Evolutionary conservation across 306 rosid genomes (phyloP).

Genomic region (Castanea sativa): DNA sequence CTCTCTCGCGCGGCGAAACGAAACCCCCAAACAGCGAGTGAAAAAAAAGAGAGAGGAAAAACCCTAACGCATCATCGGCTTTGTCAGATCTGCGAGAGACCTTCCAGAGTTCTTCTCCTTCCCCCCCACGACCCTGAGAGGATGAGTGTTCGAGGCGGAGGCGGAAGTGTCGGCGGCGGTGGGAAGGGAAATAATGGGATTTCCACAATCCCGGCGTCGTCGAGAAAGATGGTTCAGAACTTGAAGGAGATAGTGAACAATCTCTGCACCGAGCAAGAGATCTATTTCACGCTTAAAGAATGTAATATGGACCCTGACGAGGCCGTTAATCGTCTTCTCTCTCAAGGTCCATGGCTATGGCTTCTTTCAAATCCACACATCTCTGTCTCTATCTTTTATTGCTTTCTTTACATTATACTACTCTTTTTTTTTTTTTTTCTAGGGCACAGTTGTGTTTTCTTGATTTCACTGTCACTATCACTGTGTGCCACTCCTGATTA

Average conservation of each 20-base stretch:
- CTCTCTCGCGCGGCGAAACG: conserved; percentile 56
- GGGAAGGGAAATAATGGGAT: conserved; percentile 54
- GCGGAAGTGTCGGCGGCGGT: conserved; percentile 37
- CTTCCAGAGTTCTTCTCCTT: no score
- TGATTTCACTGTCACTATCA: no score
- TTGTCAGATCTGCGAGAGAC: conserved; percentile 44
- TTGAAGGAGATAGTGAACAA: conserved; percentile 85
- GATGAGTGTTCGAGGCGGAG: conserved; percentile 69
- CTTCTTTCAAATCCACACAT: background rate
- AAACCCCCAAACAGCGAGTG: conserved; percentile 35
- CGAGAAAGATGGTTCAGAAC: conserved; percentile 90
- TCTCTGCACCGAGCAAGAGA: conserved; percentile 80
- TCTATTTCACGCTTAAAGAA: conserved; percentile 87
- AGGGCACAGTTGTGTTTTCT: no score
- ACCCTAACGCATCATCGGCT: conserved; percentile 5
- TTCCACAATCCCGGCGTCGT: conserved; percentile 72
- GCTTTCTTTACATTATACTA: background rate
- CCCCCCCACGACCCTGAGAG: background rate
- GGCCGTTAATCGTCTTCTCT: conserved; percentile 95
- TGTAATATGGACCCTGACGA: conserved; percentile 99
- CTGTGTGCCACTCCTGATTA: no score
- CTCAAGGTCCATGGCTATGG: conserved; percentile 58
- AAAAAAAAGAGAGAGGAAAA: background rate
- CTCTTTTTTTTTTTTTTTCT: background rate
- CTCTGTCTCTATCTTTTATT: background rate